Percentiles rank a stretch among this genome's conserved stretches.
phyloP scores from a whole-genome alignment of 371 early-diverging fungal species.

The Mucor mucedo region DNA sequence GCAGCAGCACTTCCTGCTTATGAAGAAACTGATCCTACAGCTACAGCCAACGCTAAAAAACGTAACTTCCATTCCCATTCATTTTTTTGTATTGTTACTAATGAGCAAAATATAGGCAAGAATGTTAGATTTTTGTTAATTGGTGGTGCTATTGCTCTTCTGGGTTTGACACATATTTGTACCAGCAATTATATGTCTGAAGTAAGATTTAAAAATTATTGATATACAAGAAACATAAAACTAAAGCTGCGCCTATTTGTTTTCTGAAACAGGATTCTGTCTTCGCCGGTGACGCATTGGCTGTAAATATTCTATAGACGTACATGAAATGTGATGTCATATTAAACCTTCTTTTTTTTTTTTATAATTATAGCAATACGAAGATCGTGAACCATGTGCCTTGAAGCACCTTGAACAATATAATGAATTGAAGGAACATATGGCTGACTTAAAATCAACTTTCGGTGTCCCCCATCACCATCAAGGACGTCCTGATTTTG shows the following conservation, averaged over 20 bases:
- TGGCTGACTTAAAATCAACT: conserved; percentile 10
- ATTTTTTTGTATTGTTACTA: not conserved
- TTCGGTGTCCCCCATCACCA: conserved; percentile 7
- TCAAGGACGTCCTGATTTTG: not conserved
- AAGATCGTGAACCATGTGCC: conserved; percentile 18
- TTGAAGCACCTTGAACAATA: conserved; percentile 17
- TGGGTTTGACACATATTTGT: conserved; percentile 22
- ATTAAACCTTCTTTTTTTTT: not conserved
- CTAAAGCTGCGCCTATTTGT: too few species aligned
- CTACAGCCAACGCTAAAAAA: conserved; percentile 12
- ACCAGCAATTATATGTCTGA: not conserved
- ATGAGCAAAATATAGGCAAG: conserved; percentile 4
- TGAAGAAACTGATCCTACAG: conserved; percentile 5
- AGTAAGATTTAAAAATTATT: not conserved
- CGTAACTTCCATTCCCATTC: not conserved
- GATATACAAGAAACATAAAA: not conserved
- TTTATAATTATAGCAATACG: not conserved
- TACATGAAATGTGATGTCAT: not conserved
- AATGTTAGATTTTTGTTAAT: conserved; percentile 19
- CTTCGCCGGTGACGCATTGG: too few species aligned
- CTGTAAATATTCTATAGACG: not conserved
- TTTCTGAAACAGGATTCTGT: too few species aligned
- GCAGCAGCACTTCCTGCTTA: conserved; percentile 20
- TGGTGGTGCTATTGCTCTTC: conserved; percentile 31
- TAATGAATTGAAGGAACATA: conserved; percentile 24